These are phyloP conservation scores for Tricholoma matsutake DNA, from an alignment of 768 basidiomycete genomes.

Conservation along the genomic window DNA sequence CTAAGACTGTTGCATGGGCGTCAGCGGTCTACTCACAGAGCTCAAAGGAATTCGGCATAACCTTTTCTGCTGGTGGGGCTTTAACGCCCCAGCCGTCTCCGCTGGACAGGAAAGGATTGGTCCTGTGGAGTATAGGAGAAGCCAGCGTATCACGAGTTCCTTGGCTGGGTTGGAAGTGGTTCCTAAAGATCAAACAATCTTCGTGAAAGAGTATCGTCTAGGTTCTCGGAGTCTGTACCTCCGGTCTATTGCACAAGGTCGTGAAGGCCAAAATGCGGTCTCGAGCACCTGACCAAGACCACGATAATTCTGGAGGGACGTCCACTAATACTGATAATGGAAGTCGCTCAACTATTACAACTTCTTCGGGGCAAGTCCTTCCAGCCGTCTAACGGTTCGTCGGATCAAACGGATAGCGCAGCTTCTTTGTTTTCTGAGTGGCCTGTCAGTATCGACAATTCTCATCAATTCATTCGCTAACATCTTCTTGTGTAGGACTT, in stretches of 20 bases:
- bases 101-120: slow-evolving; percentile 2
- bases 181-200: background rate
- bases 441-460: background rate
- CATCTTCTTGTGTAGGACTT: background rate
- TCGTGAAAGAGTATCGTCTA: slow-evolving; percentile 1
- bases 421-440: background rate
- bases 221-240: background rate
- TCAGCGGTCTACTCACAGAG: background rate
- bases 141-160: background rate
- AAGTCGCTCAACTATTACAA: background rate
- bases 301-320: background rate
- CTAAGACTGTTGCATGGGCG: slow-evolving; percentile 3
- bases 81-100: background rate
- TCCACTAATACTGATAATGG: background rate
- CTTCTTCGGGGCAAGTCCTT: background rate
- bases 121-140: slow-evolving; percentile 1
- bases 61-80: slow-evolving; percentile 4
- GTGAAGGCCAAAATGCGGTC: background rate
- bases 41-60: background rate
- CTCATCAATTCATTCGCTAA: background rate
- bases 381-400: background rate
- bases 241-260: background rate
- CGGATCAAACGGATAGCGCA: background rate
- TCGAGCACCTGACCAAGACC: background rate
- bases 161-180: background rate